Conservation (phyloP, 2,329 filamentous ascomycete genomes). For the Neopestalotiopsis clavispora region DNA sequence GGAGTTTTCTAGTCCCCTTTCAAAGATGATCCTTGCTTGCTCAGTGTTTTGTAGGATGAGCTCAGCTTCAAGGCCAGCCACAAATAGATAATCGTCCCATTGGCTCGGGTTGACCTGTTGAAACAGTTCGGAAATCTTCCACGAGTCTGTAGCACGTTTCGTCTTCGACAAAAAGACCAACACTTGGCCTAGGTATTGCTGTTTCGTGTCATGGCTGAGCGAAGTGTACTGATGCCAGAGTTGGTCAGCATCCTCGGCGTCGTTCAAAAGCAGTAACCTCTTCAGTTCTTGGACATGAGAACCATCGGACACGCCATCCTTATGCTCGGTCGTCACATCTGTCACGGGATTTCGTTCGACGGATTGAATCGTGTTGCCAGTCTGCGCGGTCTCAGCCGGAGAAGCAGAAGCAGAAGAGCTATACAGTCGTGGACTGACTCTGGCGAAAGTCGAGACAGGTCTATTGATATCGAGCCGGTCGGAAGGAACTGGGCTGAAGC, state of each 20-base stretch:
- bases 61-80: conserved; percentile 46
- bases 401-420: conserved; percentile 27
- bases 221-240: conserved; percentile 49
- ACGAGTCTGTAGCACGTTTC: conserved; percentile 46
- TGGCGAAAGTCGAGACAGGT: conserved; percentile 25
- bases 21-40: conserved; percentile 47
- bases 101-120: conserved; percentile 37
- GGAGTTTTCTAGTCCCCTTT: conserved; percentile 36
- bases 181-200: conserved; percentile 37
- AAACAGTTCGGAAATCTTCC: conserved; percentile 52
- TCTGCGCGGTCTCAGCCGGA: neutral
- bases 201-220: conserved; percentile 37
- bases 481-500: conserved; percentile 28
- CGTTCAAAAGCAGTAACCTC: conserved; percentile 23
- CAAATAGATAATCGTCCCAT: conserved; percentile 47
- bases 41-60: conserved; percentile 44
- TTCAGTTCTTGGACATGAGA: conserved; percentile 24
- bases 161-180: conserved; percentile 50
- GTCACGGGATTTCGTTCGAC: neutral
- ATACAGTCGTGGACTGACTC: conserved; percentile 29
- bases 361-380: neutral
- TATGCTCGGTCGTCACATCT: neutral
- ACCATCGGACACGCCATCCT: neutral
- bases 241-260: conserved; percentile 35
- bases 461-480: conserved; percentile 34